A percentile compares a stretch with the other conserved stretches of the same genome.
Evolutionary conservation across 805 yeast genomes (phyloP).

Genomic region (Schwanniomyces sp.): DNA sequence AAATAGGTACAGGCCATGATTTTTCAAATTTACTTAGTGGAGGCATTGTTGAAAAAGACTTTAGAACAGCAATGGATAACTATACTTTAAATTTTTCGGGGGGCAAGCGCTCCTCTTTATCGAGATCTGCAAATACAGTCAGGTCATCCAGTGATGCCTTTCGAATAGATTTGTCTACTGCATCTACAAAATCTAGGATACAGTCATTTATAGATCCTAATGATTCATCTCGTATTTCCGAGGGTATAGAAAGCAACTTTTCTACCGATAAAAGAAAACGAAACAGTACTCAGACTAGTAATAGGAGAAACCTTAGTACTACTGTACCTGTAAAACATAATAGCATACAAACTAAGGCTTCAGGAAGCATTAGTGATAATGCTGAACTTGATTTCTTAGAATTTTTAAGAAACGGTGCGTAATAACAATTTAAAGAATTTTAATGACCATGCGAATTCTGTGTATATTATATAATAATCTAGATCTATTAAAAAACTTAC

Average conservation of each 20-base stretch:
- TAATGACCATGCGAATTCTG: background rate
- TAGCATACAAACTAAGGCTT: background rate
- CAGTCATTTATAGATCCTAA: background rate
- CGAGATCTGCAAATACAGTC: background rate
- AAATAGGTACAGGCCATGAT: constrained; percentile 20
- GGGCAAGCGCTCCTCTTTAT: background rate
- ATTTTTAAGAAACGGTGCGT: constrained; percentile 39
- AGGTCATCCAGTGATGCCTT: background rate
- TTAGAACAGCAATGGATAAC: constrained; percentile 26
- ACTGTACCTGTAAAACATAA: background rate
- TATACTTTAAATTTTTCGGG: constrained; percentile 25
- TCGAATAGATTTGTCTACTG: background rate
- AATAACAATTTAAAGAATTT: background rate
- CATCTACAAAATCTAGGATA: background rate
- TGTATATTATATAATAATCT: background rate
- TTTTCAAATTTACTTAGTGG: constrained; percentile 37
- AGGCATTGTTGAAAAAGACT: constrained; percentile 25
- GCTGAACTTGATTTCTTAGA: constrained; percentile 47
- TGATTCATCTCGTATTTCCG: background rate
- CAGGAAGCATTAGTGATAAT: constrained; percentile 10
- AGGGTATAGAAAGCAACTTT: background rate
- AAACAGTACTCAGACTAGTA: background rate
- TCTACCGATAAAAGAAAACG: background rate
- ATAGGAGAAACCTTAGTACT: background rate
- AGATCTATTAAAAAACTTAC: too few relatives aligned